These are phyloP conservation scores for Huntiella savannae DNA, from an alignment of 2,329 filamentous ascomycete species.

Conservation along the genomic window DNA sequence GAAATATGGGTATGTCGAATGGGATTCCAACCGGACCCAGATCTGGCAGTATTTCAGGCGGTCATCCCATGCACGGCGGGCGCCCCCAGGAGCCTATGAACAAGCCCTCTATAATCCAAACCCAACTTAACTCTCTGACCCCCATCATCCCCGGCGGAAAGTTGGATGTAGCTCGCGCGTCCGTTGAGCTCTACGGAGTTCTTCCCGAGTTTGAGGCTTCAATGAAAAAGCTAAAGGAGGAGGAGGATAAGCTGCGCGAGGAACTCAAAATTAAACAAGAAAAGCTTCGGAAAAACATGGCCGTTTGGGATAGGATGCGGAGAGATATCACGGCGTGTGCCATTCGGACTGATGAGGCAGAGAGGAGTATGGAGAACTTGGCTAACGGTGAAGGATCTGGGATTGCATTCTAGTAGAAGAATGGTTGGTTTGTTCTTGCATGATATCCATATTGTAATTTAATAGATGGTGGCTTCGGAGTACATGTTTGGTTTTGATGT, in stretches of 20 bases:
- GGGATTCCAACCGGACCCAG: conserved; percentile 33
- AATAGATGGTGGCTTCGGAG: neutral
- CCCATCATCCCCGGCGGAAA: conserved; percentile 35
- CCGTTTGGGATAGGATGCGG: conserved; percentile 34
- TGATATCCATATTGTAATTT: conserved; percentile 5
- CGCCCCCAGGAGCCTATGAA: conserved; percentile 7
- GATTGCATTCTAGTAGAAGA: conserved; percentile 27
- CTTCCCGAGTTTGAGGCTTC: conserved; percentile 35
- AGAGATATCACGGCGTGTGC: conserved; percentile 35
- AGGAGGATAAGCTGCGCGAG: conserved; percentile 36
- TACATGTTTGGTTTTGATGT: neutral
- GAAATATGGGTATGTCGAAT: conserved; percentile 15
- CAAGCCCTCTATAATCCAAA: conserved; percentile 31
- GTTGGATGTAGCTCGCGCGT: conserved; percentile 27
- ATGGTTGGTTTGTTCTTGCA: neutral
- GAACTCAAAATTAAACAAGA: conserved; percentile 36
- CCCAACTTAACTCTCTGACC: conserved; percentile 30
- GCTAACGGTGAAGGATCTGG: conserved; percentile 33
- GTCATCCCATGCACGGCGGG: neutral
- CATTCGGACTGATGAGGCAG: conserved; percentile 35
- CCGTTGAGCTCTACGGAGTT: conserved; percentile 26
- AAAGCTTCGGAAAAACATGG: conserved; percentile 31
- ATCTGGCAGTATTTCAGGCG: conserved; percentile 27
- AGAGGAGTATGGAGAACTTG: conserved; percentile 36
- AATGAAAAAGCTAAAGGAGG: conserved; percentile 33